Conservation (phyloP, 257 asterid species). For the Scutellaria minor region DNA sequence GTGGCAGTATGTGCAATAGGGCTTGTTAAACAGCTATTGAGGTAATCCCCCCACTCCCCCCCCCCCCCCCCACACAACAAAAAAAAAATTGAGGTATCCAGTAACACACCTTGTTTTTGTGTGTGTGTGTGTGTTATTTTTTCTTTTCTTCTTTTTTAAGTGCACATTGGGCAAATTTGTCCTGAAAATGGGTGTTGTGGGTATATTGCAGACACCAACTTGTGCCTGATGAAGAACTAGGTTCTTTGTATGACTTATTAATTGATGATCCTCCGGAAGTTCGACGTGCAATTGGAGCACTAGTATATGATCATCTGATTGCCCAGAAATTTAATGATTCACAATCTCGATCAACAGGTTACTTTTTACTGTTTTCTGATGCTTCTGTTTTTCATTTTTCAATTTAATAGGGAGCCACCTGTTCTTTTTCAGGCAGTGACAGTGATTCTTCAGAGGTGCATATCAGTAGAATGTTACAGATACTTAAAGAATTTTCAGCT, state of each 20-base stretch:
- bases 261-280: conserved; percentile 97
- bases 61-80: background rate
- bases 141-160: background rate
- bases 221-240: conserved; percentile 97
- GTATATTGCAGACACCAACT: conserved; percentile 82
- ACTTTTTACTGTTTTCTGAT: conserved; percentile 35
- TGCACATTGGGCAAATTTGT: conserved; percentile 21
- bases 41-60: conserved; percentile 47
- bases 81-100: background rate
- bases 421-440: conserved; percentile 60
- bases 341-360: conserved; percentile 80
- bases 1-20: conserved; percentile 99
- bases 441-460: conserved; percentile 77
- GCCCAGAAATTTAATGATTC: conserved; percentile 89
- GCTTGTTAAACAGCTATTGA: conserved; percentile 87
- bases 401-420: background rate
- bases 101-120: background rate
- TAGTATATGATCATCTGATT: conserved; percentile 94
- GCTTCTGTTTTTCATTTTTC: background rate
- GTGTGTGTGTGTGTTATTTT: background rate
- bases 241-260: conserved; percentile 89
- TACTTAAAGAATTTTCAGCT: conserved; percentile 85
- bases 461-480: conserved; percentile 86
- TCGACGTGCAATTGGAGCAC: conserved; percentile 92
- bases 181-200: conserved; percentile 33